Percentiles rank a stretch among this genome's conserved stretches.
Evolutionary conservation across 495 filamentous ascomycete genomes (phyloP).

Genomic region (Aspergillus olivimuriae): DNA sequence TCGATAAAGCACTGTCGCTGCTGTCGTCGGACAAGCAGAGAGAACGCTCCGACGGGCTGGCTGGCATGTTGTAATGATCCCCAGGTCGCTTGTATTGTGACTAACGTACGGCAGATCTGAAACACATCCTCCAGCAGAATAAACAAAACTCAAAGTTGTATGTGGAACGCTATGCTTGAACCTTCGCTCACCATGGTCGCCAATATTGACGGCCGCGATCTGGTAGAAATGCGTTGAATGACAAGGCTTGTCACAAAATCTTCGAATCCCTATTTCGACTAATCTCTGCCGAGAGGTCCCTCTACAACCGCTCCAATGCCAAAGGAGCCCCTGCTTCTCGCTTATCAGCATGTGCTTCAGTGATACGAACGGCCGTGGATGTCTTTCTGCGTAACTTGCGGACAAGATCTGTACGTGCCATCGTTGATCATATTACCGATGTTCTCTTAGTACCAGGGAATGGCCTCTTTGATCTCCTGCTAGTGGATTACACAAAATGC

Average conservation of each 20-base stretch:
- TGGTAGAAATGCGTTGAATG: slow-evolving; percentile 49
- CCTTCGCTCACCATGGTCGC: too few species aligned
- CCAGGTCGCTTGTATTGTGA: slow-evolving; percentile 2
- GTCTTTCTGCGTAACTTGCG: slow-evolving; percentile 61
- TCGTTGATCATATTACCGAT: slow-evolving; percentile 77
- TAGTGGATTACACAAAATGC: slow-evolving; percentile 71
- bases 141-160: slow-evolving; percentile 52
- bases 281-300: slow-evolving; percentile 57
- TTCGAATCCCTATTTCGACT: slow-evolving; percentile 75
- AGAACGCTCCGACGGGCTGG: slow-evolving; percentile 45
- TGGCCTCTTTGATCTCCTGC: slow-evolving; percentile 63
- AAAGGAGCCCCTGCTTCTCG: slow-evolving; percentile 45
- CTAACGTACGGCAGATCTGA: slow-evolving; percentile 44
- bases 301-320: slow-evolving; percentile 49
- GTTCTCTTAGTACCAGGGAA: slow-evolving; percentile 54
- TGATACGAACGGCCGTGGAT: slow-evolving; percentile 63
- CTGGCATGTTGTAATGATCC: slow-evolving; percentile 31
- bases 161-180: slow-evolving; percentile 9
- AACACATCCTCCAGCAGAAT: slow-evolving; percentile 56
- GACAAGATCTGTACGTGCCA: slow-evolving; percentile 65
- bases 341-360: slow-evolving; percentile 64
- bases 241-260: slow-evolving; percentile 73
- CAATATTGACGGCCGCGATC: slow-evolving; percentile 11
- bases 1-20: slow-evolving; percentile 33
- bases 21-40: slow-evolving; percentile 49